Evolutionary conservation across 179 eudicot genomes (phyloP).

Genomic region (Amaranthus tricolor): DNA sequence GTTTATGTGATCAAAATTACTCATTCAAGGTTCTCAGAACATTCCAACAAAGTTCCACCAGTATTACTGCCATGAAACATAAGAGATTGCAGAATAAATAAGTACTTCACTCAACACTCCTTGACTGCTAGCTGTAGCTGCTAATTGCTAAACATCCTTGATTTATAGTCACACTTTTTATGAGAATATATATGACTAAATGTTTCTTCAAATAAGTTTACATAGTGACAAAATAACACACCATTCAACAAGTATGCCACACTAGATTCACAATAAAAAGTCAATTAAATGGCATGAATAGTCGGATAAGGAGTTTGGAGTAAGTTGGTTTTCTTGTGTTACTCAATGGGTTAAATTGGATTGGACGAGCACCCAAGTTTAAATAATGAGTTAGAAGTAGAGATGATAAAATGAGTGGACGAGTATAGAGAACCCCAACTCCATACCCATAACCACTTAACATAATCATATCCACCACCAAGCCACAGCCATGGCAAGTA

Average conservation of each 20-base stretch:
- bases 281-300: not conserved
- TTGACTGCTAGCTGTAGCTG: not conserved
- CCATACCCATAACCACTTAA: no score
- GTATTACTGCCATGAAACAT: not conserved
- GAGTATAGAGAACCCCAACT: no score
- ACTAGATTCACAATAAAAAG: not conserved
- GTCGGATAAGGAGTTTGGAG: no score
- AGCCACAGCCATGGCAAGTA: no score
- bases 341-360: no score
- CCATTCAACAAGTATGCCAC: not conserved
- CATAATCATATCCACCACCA: no score
- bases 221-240: not conserved
- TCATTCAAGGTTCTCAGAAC: not conserved
- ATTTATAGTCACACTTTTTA: not conserved
- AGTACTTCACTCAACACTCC: not conserved
- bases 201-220: not conserved
- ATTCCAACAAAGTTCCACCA: not conserved
- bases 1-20: conserved; percentile 6
- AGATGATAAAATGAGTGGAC: no score
- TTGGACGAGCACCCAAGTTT: no score
- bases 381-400: no score
- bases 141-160: not conserved
- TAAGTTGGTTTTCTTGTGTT: no score
- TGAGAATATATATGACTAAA: not conserved
- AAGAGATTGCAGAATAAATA: not conserved